Evolutionary conservation across 2,329 filamentous ascomycete species (phyloP), one percentile per base, ranked within the genome.

Genomic region (Dendryphion nanum): DNA sequence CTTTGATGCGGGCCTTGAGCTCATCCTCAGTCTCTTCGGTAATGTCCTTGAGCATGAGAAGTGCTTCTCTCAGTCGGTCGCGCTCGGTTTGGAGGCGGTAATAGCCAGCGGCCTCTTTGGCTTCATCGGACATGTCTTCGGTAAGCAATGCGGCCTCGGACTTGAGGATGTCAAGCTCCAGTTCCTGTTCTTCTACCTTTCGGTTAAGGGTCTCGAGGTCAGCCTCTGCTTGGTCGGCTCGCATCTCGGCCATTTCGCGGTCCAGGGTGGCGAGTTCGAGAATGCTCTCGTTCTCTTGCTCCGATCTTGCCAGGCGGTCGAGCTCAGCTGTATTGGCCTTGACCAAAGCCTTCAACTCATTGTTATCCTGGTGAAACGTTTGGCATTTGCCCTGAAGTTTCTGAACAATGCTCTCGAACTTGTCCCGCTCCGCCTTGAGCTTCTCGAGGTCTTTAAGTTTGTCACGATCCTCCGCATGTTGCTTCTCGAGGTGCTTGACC

Each of bases 191-290:
- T 62, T 97, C 90, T 1, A 82, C 69, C 57, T 83, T 89, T 41
- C 79, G 71, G 55, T 88, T 87, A 37, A 95, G 64, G 2, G 81
- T 77, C 24, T 95, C 86, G 17, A 94, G 71, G 58, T 98, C 90
- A 2, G 79, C 77, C 61, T 89, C 93, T 35, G 85, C 74, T 14
- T 85, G 81, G 50, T 97, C 93, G 1, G 87, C 85, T 30, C 83
- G 89, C 66, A 96, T 91, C 64, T 98, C 90, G 0, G 93, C 93
- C 86, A 97, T 95, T 65, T 98, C 91, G 30, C 88, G 82, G 61
- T 98, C 93, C 18, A 98, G 72, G 0, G 87, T 85, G 5, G 89
- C 89, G 66, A 93, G 79, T 67, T 98, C 93, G 57, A 96, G 70
- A 5, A 86, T 80, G 3, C 83, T 79, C 19, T 97, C 93, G 63